phyloP scores from a whole-genome alignment of 768 basidiomycete genomes.

The Leccinum pellstonianum region DNA sequence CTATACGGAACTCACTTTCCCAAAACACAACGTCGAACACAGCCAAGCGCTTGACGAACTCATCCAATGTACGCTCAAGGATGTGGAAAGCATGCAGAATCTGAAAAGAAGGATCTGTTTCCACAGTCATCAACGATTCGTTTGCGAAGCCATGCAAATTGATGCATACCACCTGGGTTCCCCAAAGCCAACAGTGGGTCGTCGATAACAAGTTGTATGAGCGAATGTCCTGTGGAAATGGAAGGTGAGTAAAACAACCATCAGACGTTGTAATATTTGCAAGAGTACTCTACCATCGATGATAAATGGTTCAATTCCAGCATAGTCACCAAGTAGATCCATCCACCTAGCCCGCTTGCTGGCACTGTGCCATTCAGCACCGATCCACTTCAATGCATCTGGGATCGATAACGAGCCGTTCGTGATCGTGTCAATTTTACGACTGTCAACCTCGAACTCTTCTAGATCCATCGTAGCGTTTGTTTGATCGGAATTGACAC shows the following conservation, averaged over 20 bases:
- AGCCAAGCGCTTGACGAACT: constrained; percentile 49
- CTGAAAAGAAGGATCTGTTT: constrained; percentile 55
- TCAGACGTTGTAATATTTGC: not conserved
- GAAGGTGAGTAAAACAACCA: constrained; percentile 1
- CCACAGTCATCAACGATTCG: not conserved
- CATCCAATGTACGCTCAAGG: constrained; percentile 50
- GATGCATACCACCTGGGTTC: constrained; percentile 39
- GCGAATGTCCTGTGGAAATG: constrained; percentile 52
- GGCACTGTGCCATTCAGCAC: constrained; percentile 36
- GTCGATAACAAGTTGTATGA: constrained; percentile 56
- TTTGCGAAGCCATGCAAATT: not conserved
- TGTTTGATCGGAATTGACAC: not conserved
- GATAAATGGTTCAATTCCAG: constrained; percentile 62
- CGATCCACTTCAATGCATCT: constrained; percentile 32
- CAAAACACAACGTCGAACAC: constrained; percentile 67
- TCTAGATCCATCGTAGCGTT: constrained; percentile 37
- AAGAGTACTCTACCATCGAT: constrained; percentile 50
- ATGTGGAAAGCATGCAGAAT: constrained; percentile 57
- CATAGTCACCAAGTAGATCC: constrained; percentile 73
- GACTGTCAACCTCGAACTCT: constrained; percentile 33
- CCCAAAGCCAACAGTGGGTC: constrained; percentile 62
- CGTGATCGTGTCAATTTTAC: not conserved
- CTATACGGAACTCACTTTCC: constrained; percentile 37
- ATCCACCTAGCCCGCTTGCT: constrained; percentile 51
- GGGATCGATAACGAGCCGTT: constrained; percentile 11